Evolutionary conservation across 2,329 filamentous ascomycete species (phyloP), one percentile per base, ranked within the genome.

Genomic region (Erysiphe pisi): DNA sequence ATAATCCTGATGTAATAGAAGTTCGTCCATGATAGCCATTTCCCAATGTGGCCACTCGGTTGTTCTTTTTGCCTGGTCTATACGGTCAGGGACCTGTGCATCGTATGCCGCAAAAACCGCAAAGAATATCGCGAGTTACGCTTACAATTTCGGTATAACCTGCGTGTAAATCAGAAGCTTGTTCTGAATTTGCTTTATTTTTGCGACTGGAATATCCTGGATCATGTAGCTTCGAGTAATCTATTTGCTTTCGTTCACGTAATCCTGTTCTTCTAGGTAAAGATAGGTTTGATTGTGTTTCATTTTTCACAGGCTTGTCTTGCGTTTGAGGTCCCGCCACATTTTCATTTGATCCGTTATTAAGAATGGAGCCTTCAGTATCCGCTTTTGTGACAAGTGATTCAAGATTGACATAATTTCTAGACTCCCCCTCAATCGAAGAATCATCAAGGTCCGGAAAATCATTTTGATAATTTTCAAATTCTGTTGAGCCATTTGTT

Each of bases 81-180:
- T 68, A 8, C 28, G 63, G 58, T 63, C 58, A 9, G 11, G 25
- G 11, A 63, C 58, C n/a, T 63, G 28, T 36, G 63, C 4, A 9
- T 68, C 36, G 9, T 11, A 11, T 68, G 63, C 28, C 22, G 9
- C 36, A n/a, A 68, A 31, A 68, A 6, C 63, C 36, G 22, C 63
- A 68, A 40, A 68, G 6, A 40, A 31, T 11, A 68, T 68, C 28
- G n/a, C 58, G 25, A n/a, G 58, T n/a, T 12, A 12, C 9, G 58
- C n/a, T 28, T 12, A 63, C 58, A 63, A 63, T 63, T 63, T 63
- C 58, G n/a, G 58, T n/a, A 63, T 63, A 63, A 12, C 58, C 58
- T 12, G 58, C 58, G 9, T 9, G 11, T 63, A n/a, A 63, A 12
- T n/a, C 58, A 12, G 11, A 9, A 12, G 12, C n/a, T 12, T 12